Conservation (phyloP, 202 grass and related monocot genomes). For the Panicum hallii region DNA sequence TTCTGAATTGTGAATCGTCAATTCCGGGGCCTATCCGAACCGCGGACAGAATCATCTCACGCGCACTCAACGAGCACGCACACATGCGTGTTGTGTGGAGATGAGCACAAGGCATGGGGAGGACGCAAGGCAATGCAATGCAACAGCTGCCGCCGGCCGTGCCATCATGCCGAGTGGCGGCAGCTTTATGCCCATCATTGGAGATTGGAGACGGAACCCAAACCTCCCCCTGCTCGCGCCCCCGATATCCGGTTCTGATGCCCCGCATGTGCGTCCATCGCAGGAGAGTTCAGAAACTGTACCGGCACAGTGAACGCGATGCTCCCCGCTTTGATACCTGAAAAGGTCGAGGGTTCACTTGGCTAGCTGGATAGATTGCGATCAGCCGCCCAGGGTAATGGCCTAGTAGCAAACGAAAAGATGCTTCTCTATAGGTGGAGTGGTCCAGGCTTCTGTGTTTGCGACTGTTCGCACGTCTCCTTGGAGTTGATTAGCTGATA, state of each 20-base stretch:
- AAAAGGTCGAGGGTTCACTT: conserved; percentile 10
- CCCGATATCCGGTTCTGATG: conserved; percentile 11
- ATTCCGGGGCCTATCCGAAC: conserved; percentile 34
- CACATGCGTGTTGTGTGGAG: not conserved
- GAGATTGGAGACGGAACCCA: conserved; percentile 29
- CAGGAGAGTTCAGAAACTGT: not conserved
- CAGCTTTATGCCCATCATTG: conserved; percentile 34
- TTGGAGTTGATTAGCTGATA: conserved; percentile 19
- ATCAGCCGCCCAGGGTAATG: not conserved
- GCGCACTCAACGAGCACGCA: conserved; percentile 30
- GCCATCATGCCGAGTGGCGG: conserved; percentile 37
- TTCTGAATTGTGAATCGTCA: conserved; percentile 24
- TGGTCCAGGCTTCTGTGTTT: no score
- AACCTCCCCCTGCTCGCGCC: conserved; percentile 27
- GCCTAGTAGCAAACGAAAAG: not conserved
- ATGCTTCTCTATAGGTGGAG: not conserved
- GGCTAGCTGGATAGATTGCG: not conserved
- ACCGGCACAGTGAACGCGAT: not conserved
- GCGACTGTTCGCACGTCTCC: not conserved
- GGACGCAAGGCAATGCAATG: not conserved
- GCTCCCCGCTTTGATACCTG: not conserved
- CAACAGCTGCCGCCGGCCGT: not conserved
- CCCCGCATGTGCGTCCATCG: conserved; percentile 11
- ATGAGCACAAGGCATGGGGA: conserved; percentile 6
- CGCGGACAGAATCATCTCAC: conserved; percentile 30